phyloP scores from a whole-genome alignment of 192 early-diverging fungal genomes.

The Linnemannia elongata region DNA sequence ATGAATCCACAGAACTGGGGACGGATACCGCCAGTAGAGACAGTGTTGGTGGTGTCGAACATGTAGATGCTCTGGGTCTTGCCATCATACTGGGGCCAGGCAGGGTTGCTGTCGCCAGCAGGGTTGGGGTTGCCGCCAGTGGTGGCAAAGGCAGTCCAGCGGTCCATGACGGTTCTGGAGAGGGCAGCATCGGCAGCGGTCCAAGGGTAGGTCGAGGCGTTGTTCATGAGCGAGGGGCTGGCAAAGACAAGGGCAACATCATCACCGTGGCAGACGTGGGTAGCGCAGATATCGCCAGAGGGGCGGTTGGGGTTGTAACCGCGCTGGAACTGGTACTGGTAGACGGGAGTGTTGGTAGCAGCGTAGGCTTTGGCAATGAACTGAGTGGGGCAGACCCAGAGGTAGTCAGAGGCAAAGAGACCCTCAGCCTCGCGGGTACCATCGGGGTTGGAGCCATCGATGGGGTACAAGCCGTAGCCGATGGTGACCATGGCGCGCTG shows the following conservation, averaged over 20 bases:
- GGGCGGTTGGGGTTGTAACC: conserved; percentile 49
- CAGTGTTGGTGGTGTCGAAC: conserved; percentile 29
- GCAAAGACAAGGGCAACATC: conserved; percentile 57
- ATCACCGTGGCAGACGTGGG: conserved; percentile 54
- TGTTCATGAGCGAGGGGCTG: conserved; percentile 51
- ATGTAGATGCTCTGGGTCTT: conserved; percentile 35
- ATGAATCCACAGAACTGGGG: conserved; percentile 49
- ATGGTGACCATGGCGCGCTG: conserved; percentile 52
- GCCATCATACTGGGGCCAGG: conserved; percentile 41
- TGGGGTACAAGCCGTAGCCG: conserved; percentile 29
- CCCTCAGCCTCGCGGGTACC: conserved; percentile 42
- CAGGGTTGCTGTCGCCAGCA: conserved; percentile 28
- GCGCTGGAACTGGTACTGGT: conserved; percentile 55
- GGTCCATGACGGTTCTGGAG: conserved; percentile 50
- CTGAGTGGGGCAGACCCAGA: conserved; percentile 54
- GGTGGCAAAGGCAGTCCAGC: conserved; percentile 48
- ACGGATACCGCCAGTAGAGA: conserved; percentile 37
- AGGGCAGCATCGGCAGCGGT: conserved; percentile 48
- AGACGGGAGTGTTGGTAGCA: conserved; percentile 31
- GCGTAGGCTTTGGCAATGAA: conserved; percentile 51
- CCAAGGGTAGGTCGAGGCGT: conserved; percentile 44
- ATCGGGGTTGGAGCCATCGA: conserved; percentile 43
- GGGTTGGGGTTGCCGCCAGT: conserved; percentile 45
- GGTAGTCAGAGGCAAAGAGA: conserved; percentile 42
- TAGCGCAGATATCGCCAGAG: conserved; percentile 30